Evolutionary conservation across 1,284 basidiomycete genomes (phyloP), one percentile per base, ranked within the genome.

Genomic region (Melanopsichium pennsylvanicum): DNA sequence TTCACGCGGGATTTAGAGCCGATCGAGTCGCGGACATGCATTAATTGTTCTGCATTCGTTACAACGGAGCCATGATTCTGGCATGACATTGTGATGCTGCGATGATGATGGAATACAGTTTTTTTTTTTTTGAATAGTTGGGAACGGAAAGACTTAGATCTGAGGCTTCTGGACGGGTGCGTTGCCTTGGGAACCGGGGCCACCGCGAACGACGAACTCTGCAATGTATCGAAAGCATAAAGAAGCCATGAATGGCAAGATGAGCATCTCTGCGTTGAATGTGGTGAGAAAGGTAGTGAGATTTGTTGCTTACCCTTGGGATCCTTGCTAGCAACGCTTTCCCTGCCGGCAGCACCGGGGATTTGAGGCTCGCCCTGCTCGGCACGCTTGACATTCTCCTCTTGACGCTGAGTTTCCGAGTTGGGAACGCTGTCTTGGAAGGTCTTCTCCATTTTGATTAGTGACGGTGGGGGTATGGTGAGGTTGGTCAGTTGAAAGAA

Each of bases 161-260:
- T 50, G 44, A 10, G 72, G 72, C 25, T 74, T 59, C 34, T 72
- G 69, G n/a, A 72, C 35, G 12, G 72, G 72, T 50, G 63, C 57
- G 64, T 59, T 52, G 22, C 58, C 62, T 15, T 55, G 39, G n/a
- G 61, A 64, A 26, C 72, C 72, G 31, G 72, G 72, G 21, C 72
- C 72, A 4, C 72, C 72, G 12, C 69, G 61, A 16, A 29, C 25
- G 55, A 72, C 72, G 54, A 61, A 66, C 37, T 71, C 72, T 74
- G 54, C 25, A 29, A 22, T 2, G 23, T 18, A 25, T 34, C 4
- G 9, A n/a, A 11, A 33, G 12, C 15, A 10, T n/a, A 26, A 19
- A 15, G 4, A 7, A 25, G 8, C n/a, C 6, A 10, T 9, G 12
- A 22, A 7, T n/a, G n/a, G n/a, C n/a, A 11, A 25, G 15, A 22